phyloP scores from a whole-genome alignment of 208 protist genomes.

The Leptomonas pyrrhocoris region DNA sequence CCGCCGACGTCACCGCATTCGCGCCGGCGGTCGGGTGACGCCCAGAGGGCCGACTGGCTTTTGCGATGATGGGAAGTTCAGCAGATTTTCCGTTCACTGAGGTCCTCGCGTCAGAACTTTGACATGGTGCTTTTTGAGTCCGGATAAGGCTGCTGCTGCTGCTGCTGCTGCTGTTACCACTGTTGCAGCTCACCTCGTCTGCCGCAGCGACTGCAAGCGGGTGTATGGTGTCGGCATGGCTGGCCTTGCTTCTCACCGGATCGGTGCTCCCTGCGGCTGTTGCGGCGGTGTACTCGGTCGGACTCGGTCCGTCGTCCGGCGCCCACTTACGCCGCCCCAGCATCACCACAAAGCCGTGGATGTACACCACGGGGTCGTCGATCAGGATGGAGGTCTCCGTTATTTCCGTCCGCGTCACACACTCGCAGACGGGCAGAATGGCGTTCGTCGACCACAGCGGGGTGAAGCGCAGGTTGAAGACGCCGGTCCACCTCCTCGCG shows the following conservation, averaged over 20 bases:
- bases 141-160: too few relatives aligned
- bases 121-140: too few relatives aligned
- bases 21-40: too few relatives aligned
- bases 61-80: too few relatives aligned
- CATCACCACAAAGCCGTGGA: constrained; percentile 37
- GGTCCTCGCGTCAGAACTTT: too few relatives aligned
- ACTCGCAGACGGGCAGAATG: constrained; percentile 32
- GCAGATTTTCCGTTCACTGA: too few relatives aligned
- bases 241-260: not conserved
- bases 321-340: constrained; percentile 27
- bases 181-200: too few relatives aligned
- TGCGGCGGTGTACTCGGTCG: not conserved
- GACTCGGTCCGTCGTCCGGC: constrained; percentile 5
- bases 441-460: constrained; percentile 23
- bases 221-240: not conserved
- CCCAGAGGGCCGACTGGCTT: too few relatives aligned
- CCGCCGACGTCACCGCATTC: too few relatives aligned
- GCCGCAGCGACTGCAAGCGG: too few relatives aligned
- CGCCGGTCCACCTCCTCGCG: constrained; percentile 30
- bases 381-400: constrained; percentile 33
- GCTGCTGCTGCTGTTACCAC: too few relatives aligned
- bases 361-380: constrained; percentile 33
- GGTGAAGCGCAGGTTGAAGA: constrained; percentile 29
- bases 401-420: constrained; percentile 30
- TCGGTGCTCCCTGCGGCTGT: not conserved